Conservation (phyloP, 371 early-diverging fungal genomes). For the Basidiobolus heterosporus region DNA sequence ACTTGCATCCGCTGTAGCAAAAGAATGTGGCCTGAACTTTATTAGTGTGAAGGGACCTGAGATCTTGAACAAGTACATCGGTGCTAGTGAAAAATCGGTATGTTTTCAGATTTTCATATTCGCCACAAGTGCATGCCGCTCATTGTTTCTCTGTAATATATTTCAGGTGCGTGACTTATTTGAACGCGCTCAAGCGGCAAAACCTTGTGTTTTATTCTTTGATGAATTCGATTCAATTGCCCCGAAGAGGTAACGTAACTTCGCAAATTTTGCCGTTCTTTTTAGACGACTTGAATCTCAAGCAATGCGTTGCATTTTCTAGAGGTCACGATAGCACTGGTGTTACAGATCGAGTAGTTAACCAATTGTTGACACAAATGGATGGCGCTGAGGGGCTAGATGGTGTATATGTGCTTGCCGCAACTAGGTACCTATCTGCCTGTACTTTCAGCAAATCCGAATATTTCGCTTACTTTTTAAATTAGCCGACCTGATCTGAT, state of each 20-base stretch:
- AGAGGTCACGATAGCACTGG: constrained; percentile 85
- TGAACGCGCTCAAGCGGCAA: constrained; percentile 78
- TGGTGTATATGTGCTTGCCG: constrained; percentile 84
- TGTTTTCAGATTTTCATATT: neutral
- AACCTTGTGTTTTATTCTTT: constrained; percentile 83
- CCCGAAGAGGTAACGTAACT: constrained; percentile 38
- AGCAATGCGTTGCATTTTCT: neutral
- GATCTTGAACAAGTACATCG: constrained; percentile 91
- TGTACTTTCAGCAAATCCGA: constrained; percentile 6
- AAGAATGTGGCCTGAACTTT: constrained; percentile 83
- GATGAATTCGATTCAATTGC: constrained; percentile 97
- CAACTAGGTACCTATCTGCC: constrained; percentile 50
- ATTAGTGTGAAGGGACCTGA: constrained; percentile 94
- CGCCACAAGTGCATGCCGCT: no score
- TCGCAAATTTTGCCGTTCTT: neutral
- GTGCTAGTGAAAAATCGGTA: constrained; percentile 73
- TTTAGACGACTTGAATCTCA: neutral
- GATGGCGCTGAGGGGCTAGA: constrained; percentile 89
- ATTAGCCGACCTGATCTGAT: constrained; percentile 95
- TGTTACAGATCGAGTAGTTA: constrained; percentile 88
- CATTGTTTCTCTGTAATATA: neutral
- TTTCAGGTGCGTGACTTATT: constrained; percentile 68
- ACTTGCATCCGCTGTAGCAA: constrained; percentile 83
- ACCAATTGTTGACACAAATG: constrained; percentile 89
- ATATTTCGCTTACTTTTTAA: constrained; percentile 5